These are phyloP conservation scores for Arctium minus DNA, from an alignment of 129 eudicot genomes.

Conservation along the genomic window DNA sequence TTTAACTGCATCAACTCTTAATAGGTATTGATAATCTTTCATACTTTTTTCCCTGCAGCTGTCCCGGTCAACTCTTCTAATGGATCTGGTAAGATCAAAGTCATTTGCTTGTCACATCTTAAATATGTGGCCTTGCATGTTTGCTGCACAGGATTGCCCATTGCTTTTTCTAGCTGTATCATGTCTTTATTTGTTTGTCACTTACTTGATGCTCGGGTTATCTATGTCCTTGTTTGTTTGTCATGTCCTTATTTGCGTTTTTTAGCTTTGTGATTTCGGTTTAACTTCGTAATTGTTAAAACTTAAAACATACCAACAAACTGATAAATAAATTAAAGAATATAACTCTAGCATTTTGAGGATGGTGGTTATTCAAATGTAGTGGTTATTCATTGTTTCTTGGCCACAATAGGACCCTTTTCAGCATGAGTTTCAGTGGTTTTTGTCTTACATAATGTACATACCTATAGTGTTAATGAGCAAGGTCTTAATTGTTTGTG, in stretches of 20 bases:
- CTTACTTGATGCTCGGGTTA: neutral
- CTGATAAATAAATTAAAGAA: neutral
- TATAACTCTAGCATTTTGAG: neutral
- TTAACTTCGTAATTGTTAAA: neutral
- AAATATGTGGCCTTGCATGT: neutral
- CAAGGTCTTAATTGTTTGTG: neutral
- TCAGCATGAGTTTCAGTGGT: neutral
- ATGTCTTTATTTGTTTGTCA: neutral
- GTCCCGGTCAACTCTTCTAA: slow-evolving; percentile 64
- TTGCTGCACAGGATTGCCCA: neutral
- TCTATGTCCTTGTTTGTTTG: neutral
- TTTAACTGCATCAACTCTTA: neutral
- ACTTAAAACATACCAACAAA: neutral
- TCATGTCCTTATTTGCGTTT: neutral
- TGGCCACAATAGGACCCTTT: neutral
- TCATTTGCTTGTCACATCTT: neutral
- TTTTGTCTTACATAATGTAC: neutral
- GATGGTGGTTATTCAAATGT: neutral
- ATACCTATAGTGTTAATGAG: neutral
- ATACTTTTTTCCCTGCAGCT: slow-evolving; percentile 39
- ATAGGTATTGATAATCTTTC: neutral
- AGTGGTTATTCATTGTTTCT: too few species aligned
- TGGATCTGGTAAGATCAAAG: slow-evolving; percentile 54
- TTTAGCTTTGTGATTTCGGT: neutral
- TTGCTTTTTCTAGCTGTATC: neutral